Evolutionary conservation across 202 grass and related monocot species (phyloP), one percentile per base, ranked within the genome.

Genomic region (Alloteropsis angusta): DNA sequence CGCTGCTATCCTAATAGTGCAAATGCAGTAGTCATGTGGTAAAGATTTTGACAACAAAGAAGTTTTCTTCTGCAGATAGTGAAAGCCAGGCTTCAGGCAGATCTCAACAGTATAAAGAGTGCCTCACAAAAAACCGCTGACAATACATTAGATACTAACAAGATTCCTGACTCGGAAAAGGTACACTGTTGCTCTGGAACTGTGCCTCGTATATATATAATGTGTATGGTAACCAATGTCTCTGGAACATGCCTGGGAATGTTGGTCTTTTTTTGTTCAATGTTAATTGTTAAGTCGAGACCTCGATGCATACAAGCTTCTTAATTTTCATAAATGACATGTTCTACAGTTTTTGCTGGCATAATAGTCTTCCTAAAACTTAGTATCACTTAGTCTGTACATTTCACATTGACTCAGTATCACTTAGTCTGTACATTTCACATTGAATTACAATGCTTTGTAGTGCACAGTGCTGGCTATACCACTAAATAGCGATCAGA

Each of bases 61-160:
- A 56, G 55, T 89, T 76, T 85, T 28, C 28, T 57, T 85, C 57
- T 88, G 63, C 66, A 99, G 96, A 42, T 73, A 84, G 75, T 84
- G 79, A 92, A 87, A 85, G 63, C 65, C 22, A 89, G 83, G 74
- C 80, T 99, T 73, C 76, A 93, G 63, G 68, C 71, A 45, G 85
- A 89, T 87, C 39, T 80, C 9, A 74, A 39, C 25, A 35, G 9
- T 42, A 75, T 67, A 69, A 87, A 76, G 66, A 89, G 22, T 48
- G 66, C 74, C 42, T 71, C 64, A 47, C 73, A 91, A 71, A 96
- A 86, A 71, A 68, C 34, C 63, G 77, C 60, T 35, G 52, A 62
- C 47, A 73, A 60, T 78, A 39, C 55, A 74, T 86, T 52, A 60
- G 83, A 78, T 72, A 30, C 28, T 30, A 85, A 74, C 54, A 78